Conservation (phyloP, 805 yeast species). For the Kodamaea sagamina region DNA sequence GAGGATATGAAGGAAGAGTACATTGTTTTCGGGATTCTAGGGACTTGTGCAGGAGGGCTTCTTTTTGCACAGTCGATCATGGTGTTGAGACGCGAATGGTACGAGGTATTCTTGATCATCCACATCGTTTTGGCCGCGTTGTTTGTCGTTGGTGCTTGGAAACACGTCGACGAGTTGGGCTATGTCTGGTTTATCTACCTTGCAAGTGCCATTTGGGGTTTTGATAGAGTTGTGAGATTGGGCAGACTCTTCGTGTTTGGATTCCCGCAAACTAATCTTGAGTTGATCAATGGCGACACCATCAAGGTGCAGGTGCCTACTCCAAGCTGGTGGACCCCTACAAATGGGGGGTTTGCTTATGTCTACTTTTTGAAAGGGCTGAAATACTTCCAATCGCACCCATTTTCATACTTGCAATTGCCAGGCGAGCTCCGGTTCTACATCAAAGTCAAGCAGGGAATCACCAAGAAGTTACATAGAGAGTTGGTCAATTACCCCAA, state of each 20-base stretch:
- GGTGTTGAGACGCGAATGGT: constrained; percentile 46
- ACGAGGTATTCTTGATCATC: constrained; percentile 54
- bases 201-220: constrained; percentile 38
- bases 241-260: constrained; percentile 39
- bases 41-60: constrained; percentile 36
- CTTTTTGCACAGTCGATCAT: constrained; percentile 50
- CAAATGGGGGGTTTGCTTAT: constrained; percentile 66
- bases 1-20: constrained; percentile 21
- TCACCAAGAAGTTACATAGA: constrained; percentile 38
- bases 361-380: constrained; percentile 48
- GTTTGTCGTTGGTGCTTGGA: constrained; percentile 50
- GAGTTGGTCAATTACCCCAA: constrained; percentile 30
- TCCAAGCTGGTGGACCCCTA: constrained; percentile 55
- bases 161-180: constrained; percentile 42
- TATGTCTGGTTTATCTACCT: constrained; percentile 29
- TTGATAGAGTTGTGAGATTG: constrained; percentile 38
- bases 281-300: constrained; percentile 44
- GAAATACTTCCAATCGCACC: constrained; percentile 68
- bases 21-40: constrained; percentile 32
- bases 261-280: constrained; percentile 36
- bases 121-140: constrained; percentile 59
- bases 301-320: constrained; percentile 51
- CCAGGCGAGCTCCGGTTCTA: constrained; percentile 30
- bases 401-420: constrained; percentile 46
- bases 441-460: constrained; percentile 55